These are phyloP conservation scores for Boletus subcaerulescens DNA, from an alignment of 768 basidiomycete species.

Conservation along the genomic window DNA sequence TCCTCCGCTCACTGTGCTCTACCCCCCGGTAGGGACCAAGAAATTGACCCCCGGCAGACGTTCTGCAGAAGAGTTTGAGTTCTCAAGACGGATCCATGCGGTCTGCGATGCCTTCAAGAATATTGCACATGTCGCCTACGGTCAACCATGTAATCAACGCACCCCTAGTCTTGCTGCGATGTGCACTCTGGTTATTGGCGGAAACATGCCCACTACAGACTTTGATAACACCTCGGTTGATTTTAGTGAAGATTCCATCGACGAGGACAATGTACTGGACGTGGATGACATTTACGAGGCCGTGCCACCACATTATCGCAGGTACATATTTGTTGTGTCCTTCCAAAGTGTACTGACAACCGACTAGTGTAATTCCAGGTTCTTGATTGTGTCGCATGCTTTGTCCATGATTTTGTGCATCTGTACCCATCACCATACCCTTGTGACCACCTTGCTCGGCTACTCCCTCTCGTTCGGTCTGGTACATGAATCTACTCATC, in stretches of 20 bases:
- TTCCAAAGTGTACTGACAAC: constrained; percentile 3
- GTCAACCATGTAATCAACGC: constrained; percentile 10
- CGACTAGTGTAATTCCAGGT: constrained; percentile 32
- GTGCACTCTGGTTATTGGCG: constrained; percentile 48
- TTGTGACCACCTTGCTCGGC: constrained; percentile 50
- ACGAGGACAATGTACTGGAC: constrained; percentile 27
- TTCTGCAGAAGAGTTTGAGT: constrained; percentile 36
- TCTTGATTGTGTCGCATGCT: constrained; percentile 51
- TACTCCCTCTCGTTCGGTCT: constrained; percentile 45
- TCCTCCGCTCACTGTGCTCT: constrained; percentile 39
- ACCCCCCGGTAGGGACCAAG: constrained; percentile 34
- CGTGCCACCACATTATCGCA: constrained; percentile 50
- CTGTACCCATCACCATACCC: constrained; percentile 47
- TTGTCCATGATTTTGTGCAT: constrained; percentile 44
- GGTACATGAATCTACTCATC: constrained; percentile 38
- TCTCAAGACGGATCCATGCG: constrained; percentile 48
- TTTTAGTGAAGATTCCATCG: constrained; percentile 22
- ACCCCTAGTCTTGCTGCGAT: constrained; percentile 42
- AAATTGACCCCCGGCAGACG: constrained; percentile 35
- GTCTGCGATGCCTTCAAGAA: constrained; percentile 57
- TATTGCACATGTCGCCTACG: constrained; percentile 40
- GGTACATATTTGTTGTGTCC: constrained; percentile 33
- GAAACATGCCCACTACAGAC: constrained; percentile 34
- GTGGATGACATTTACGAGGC: constrained; percentile 47
- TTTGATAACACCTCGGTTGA: constrained; percentile 11